Evolutionary conservation across 2,329 filamentous ascomycete genomes (phyloP), one percentile per base, ranked within the genome.

Genomic region (Acarospora socialis): DNA sequence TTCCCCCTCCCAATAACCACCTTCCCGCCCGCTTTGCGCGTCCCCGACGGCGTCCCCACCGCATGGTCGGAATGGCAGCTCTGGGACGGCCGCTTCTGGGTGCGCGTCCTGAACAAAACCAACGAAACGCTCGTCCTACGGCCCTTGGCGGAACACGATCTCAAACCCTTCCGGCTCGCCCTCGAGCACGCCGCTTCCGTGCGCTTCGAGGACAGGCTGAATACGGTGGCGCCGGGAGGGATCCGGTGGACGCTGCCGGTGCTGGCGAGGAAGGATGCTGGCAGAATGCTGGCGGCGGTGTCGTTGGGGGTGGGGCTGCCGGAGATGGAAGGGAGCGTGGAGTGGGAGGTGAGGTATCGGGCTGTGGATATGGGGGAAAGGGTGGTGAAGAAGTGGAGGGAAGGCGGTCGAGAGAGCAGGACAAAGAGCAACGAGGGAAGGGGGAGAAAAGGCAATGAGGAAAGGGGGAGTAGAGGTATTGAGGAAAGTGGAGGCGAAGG

Each of bases 1-100:
- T 13, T 4, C 15, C n/a, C n/a, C n/a, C n/a, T n/a, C n/a, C 29
- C 37, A 17, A 16, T 43, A 3, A 47, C 53, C 2, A 35, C 41
- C 8, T 34, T 43, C 7, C 29, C 34, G 7, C 13, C 51, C 10
- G 32, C 42, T 4, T 21, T 50, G 14, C 37, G 47, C 1, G 10
- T 43, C 14, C n/a, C 28, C 17, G 5, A 13, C n/a, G 18, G 18
- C 23, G 12, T 23, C 28, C 23, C n/a, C 32, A 35, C 17, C 36
- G 39, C 3, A 30, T 58, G 55, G 51, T 46, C 42, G 5, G 22
- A 36, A 7, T 65, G 54, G 49, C 50, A 52, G 4, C 54, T 74
- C 10, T 73, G 66, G 56, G 68, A 73, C 43, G 56, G 60, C 28
- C 57, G 70, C 13, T 72, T 57, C 47, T 74, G 70, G 70, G 54